Evolutionary conservation across 2,329 filamentous ascomycete genomes (phyloP), one percentile per base, ranked within the genome.

Genomic region (Triangularia verruculosa): DNA sequence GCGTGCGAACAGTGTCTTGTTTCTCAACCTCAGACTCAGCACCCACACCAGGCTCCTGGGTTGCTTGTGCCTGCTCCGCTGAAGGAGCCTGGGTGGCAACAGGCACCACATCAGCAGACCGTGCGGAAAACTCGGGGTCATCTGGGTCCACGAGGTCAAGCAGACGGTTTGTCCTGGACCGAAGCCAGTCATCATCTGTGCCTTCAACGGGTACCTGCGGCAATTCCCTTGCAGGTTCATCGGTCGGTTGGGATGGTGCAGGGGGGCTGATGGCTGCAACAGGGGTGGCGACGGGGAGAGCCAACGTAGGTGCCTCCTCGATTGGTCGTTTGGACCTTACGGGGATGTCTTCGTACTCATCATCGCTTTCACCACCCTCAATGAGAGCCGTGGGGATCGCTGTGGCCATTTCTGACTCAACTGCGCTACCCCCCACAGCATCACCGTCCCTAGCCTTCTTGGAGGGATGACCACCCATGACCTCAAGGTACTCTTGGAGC

Each of bases 151-250:
- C 82, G 27, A 98, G 80, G 74, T 94, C 95, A 58, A 97, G 82
- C 57, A 96, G 80, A 71, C 94, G 86, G 77, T 89, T 97, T 13
- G 93, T 98, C 70, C 91, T 87, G 67, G 91, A 94, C 63, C 94
- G 88, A 70, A 97, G 82, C 95, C 95, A 99, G 76, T 98, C 93
- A 65, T 89, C 87, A 77, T 97, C 93, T 22, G 89, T 89, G 2
- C 88, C 81, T 58, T 80, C 79, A 57, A 55, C 61, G 20, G 64
- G 24, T 20, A 68, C 67, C 27, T 63, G 62, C 20, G 61, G 61
- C 22, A 58, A 64, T 54, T 59, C 59, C 60, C 57, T 32, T 53
- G 62, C 57, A 58, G 65, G 34, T 60, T 67, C 52, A 54, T 68
- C 64, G 63, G 39, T 13, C 52, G 68, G 22, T 28, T 63, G 34